Evolutionary conservation across 176 grass and related monocot species (phyloP).

Genomic region (Cocos nucifera): DNA sequence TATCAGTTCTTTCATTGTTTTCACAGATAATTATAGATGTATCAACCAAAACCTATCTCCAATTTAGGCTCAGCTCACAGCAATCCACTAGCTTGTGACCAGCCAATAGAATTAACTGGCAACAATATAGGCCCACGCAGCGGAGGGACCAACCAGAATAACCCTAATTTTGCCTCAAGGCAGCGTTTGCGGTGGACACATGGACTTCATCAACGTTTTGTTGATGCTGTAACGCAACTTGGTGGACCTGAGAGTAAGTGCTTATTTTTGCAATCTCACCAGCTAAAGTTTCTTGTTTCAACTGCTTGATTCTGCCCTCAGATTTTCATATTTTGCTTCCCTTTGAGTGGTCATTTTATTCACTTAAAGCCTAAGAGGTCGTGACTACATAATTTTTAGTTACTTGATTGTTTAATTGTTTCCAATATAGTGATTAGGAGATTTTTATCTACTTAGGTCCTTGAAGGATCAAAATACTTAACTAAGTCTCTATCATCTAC

Average conservation of each 20-base stretch:
- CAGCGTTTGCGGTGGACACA: slow-evolving; percentile 42
- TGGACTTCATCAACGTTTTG: slow-evolving; percentile 37
- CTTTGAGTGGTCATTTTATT: no score
- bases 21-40: slow-evolving; percentile 28
- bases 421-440: no score
- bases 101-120: slow-evolving; percentile 10
- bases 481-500: no score
- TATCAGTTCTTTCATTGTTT: neutral
- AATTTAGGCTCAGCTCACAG: slow-evolving; percentile 15
- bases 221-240: slow-evolving; percentile 33
- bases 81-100: slow-evolving; percentile 7
- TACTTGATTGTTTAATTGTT: no score
- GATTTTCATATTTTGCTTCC: no score
- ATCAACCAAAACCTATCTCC: slow-evolving; percentile 22
- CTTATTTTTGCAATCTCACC: slow-evolving; percentile 1
- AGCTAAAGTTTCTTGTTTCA: no score
- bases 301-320: no score
- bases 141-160: slow-evolving; percentile 8
- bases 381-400: no score
- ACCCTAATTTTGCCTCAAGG: slow-evolving; percentile 26
- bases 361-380: no score
- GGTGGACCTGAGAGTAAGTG: slow-evolving; percentile 42
- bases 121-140: slow-evolving; percentile 15
- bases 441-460: no score
- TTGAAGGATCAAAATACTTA: no score